Evolutionary conservation across 345 rosid genomes (phyloP).

Genomic region (Salix purpurea): DNA sequence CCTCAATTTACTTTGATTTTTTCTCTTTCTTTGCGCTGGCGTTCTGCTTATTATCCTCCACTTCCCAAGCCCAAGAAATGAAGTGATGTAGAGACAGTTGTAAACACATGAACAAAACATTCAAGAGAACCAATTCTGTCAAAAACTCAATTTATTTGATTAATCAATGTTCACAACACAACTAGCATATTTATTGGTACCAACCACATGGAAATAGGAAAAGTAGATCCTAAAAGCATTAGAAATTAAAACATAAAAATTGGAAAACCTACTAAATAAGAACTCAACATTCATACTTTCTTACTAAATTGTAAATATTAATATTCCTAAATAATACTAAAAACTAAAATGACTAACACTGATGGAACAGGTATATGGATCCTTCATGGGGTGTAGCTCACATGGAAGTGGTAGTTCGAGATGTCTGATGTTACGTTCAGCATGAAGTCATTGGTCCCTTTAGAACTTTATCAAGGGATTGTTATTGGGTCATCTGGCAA

Average conservation of each 20-base stretch:
- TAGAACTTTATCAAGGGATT: no score
- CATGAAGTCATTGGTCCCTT: not conserved
- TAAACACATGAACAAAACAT: not conserved
- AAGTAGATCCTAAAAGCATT: not conserved
- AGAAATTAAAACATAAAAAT: not conserved
- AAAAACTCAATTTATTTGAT: not conserved
- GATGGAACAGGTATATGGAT: conserved; percentile 17
- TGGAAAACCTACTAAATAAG: not conserved
- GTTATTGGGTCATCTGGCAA: not conserved
- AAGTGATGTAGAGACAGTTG: not conserved
- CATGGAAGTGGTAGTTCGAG: not conserved
- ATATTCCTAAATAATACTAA: not conserved
- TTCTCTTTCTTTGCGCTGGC: not conserved
- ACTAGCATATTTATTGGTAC: not conserved
- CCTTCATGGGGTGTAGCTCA: not conserved
- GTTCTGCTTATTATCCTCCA: not conserved
- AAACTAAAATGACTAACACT: conserved; percentile 10
- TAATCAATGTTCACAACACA: not conserved
- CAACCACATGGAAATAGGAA: not conserved
- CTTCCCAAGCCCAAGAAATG: not conserved
- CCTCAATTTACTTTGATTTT: not conserved
- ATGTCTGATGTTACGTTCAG: not conserved
- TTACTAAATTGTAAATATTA: not conserved
- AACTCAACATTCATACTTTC: not conserved
- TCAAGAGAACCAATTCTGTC: not conserved